Percentiles rank a stretch among this genome's conserved stretches.
These are phyloP conservation scores for Exophiala viscosa DNA, from an alignment of 2,329 filamentous ascomycete species.

Conservation along the genomic window DNA sequence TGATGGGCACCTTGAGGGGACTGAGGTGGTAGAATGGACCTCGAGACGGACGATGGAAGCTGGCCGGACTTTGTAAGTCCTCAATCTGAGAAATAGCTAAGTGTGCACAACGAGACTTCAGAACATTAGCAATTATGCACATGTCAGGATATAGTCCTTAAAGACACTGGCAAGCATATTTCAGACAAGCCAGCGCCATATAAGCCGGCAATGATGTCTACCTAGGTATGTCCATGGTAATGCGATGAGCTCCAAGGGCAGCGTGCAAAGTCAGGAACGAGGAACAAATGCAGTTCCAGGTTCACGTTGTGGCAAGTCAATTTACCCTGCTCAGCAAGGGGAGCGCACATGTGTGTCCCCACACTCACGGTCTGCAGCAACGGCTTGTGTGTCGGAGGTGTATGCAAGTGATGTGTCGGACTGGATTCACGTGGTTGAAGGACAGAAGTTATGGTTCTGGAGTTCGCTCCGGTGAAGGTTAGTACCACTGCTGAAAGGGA, in stretches of 20 bases:
- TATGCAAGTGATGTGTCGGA: conserved; percentile 15
- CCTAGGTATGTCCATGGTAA: background rate
- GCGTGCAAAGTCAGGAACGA: background rate
- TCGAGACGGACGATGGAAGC: too few species aligned
- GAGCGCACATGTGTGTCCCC: background rate
- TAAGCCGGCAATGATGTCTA: background rate
- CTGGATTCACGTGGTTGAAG: conserved; percentile 11
- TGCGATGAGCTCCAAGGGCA: background rate
- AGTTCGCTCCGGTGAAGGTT: background rate
- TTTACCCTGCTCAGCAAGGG: background rate
- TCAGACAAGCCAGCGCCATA: too few species aligned
- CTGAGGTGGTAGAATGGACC: too few species aligned
- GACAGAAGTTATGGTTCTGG: background rate
- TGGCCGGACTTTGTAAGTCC: too few species aligned
- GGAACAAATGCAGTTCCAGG: background rate
- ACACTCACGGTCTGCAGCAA: background rate
- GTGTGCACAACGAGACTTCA: too few species aligned
- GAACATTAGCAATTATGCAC: too few species aligned
- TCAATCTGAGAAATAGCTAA: too few species aligned
- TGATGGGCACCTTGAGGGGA: too few species aligned
- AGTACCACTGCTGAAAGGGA: background rate
- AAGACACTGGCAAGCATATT: too few species aligned
- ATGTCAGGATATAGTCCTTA: too few species aligned
- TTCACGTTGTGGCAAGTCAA: background rate
- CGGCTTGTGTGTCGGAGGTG: background rate